Conservation (phyloP, 176 grass and related monocot species). For the Puya raimondii region DNA sequence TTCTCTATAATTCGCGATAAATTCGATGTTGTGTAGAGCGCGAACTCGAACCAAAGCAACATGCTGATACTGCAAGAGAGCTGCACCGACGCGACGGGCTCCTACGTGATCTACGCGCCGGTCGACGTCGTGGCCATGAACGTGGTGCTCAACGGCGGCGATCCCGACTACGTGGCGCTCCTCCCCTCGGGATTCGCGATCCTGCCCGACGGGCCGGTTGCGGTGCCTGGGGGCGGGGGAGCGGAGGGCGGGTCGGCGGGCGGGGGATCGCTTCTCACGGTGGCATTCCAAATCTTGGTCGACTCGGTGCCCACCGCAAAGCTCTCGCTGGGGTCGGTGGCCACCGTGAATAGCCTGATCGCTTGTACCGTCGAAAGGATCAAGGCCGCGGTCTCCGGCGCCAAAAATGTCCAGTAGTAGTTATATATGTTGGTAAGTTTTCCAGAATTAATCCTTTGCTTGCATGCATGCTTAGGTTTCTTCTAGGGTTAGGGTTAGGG, state of each 20-base stretch:
- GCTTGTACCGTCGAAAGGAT: conserved; percentile 79
- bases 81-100: conserved; percentile 61
- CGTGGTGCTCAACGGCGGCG: conserved; percentile 65
- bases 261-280: conserved; percentile 61
- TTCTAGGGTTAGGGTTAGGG: too few species aligned
- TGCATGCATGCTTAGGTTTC: not conserved
- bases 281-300: conserved; percentile 88
- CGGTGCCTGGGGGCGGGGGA: not conserved
- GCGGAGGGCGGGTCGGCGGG: not conserved
- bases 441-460: not conserved
- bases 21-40: conserved; percentile 32
- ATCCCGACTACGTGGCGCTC: conserved; percentile 68
- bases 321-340: conserved; percentile 76
- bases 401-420: conserved; percentile 6
- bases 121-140: conserved; percentile 83
- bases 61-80: conserved; percentile 89
- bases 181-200: conserved; percentile 77
- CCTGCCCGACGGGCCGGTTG: conserved; percentile 47
- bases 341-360: conserved; percentile 80
- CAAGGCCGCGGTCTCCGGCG: conserved; percentile 44
- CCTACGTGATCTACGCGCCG: conserved; percentile 71
- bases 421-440: not conserved
- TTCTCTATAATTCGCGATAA: not conserved
- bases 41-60: conserved; percentile 71
- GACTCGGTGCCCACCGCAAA: conserved; percentile 76